A percentile compares a stretch with the other conserved stretches of the same genome.
Conservation (phyloP, 2,329 filamentous ascomycete genomes). For the Colletotrichum shisoi region DNA sequence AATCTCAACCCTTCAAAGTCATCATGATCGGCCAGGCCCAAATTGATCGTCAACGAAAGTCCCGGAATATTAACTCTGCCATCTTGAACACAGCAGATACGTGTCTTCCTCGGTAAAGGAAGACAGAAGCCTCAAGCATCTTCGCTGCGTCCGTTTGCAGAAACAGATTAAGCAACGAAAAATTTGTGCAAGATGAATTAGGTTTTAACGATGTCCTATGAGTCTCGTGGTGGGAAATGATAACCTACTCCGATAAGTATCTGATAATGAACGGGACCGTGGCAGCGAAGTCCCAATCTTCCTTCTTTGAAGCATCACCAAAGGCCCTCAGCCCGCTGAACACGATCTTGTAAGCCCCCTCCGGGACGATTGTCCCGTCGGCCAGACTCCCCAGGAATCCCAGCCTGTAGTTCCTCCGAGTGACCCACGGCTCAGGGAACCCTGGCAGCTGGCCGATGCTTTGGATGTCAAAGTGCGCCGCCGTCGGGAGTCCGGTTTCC, state of each 20-base stretch:
- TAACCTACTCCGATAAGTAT: background rate
- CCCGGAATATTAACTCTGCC: no score
- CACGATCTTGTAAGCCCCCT: constrained; percentile 43
- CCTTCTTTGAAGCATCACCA: constrained; percentile 39
- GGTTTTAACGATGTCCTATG: no score
- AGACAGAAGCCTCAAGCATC: no score
- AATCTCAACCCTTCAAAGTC: no score
- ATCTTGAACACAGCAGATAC: no score
- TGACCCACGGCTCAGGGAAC: constrained; percentile 33
- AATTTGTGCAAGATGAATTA: no score
- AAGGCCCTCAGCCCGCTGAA: constrained; percentile 42
- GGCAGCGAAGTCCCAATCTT: constrained; percentile 19
- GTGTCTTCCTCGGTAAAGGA: no score
- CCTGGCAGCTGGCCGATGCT: constrained; percentile 40
- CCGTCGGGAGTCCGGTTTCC: constrained; percentile 17
- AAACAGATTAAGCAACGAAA: no score
- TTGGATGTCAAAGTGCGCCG: constrained; percentile 38
- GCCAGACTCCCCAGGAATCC: constrained; percentile 40
- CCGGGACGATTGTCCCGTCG: constrained; percentile 42
- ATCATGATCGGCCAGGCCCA: no score
- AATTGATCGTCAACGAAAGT: no score
- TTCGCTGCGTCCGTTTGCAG: no score
- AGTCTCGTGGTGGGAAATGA: no score
- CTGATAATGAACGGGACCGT: constrained; percentile 13
- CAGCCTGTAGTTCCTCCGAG: constrained; percentile 9